A percentile compares a stretch with the other conserved stretches of the same genome.
phyloP scores from a whole-genome alignment of 2,329 filamentous ascomycete species.

The Xylaria sp. region DNA sequence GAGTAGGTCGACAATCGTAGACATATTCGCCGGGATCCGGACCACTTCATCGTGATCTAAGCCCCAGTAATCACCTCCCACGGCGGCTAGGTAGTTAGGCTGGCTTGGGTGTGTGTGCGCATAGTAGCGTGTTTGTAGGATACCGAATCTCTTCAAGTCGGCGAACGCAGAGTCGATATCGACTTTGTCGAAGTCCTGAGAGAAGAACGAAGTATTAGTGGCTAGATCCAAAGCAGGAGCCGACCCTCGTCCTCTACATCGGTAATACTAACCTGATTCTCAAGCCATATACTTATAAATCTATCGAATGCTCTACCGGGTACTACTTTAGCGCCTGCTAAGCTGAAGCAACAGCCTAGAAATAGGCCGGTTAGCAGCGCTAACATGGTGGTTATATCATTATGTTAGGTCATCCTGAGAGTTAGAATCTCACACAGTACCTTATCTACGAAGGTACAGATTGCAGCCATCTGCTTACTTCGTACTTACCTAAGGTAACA shows the following conservation, averaged over 20 bases:
- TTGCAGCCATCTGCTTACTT: neutral
- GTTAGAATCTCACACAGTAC: neutral
- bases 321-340: conserved; percentile 45
- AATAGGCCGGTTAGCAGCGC: conserved; percentile 34
- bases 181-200: conserved; percentile 58
- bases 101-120: conserved; percentile 59
- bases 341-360: conserved; percentile 35
- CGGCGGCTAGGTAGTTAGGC: conserved; percentile 60
- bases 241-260: neutral
- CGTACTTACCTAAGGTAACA: neutral
- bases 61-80: conserved; percentile 61
- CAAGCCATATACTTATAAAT: conserved; percentile 59
- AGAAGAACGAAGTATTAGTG: conserved; percentile 18
- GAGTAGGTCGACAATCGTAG: conserved; percentile 59
- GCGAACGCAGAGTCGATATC: conserved; percentile 54
- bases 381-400: conserved; percentile 38
- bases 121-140: conserved; percentile 58
- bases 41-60: conserved; percentile 59
- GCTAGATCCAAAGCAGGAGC: neutral
- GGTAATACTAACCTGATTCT: conserved; percentile 53
- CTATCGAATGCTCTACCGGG: conserved; percentile 55
- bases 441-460: neutral
- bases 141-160: conserved; percentile 57
- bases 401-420: conserved; percentile 1
- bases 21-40: conserved; percentile 58